phyloP scores from a whole-genome alignment of 139 green algal genomes.

The Zygnema cylindricum region DNA sequence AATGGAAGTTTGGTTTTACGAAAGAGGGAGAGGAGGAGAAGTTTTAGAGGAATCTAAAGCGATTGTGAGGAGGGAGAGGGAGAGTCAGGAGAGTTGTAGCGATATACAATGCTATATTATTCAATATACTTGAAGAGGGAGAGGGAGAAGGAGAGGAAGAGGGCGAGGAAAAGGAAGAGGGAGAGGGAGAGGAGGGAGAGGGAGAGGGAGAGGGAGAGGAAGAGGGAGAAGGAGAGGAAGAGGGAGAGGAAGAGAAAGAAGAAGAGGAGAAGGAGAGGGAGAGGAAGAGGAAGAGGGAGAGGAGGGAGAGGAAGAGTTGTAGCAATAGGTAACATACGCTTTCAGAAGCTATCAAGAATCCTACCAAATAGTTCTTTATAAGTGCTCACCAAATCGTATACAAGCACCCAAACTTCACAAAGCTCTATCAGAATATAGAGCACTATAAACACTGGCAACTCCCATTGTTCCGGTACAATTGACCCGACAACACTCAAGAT shows the following conservation, averaged over 20 bases:
- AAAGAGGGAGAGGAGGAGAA: constrained; percentile 12
- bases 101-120: neutral
- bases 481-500: too few relatives aligned
- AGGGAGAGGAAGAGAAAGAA: neutral
- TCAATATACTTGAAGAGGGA: neutral
- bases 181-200: neutral
- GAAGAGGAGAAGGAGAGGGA: neutral
- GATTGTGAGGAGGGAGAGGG: neutral
- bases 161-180: constrained; percentile 7
- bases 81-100: neutral
- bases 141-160: constrained; percentile 21
- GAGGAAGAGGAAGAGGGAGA: neutral
- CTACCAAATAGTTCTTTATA: too few relatives aligned
- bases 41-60: neutral
- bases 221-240: neutral
- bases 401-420: too few relatives aligned
- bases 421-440: too few relatives aligned
- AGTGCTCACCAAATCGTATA: too few relatives aligned
- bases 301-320: neutral
- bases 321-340: too few relatives aligned
- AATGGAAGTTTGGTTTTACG: neutral
- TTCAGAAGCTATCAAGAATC: too few relatives aligned
- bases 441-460: too few relatives aligned
- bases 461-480: too few relatives aligned
- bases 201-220: neutral